A percentile compares a stretch with the other conserved stretches of the same genome.
phyloP scores from a whole-genome alignment of 306 rosid genomes.

The Rosa rugosa region DNA sequence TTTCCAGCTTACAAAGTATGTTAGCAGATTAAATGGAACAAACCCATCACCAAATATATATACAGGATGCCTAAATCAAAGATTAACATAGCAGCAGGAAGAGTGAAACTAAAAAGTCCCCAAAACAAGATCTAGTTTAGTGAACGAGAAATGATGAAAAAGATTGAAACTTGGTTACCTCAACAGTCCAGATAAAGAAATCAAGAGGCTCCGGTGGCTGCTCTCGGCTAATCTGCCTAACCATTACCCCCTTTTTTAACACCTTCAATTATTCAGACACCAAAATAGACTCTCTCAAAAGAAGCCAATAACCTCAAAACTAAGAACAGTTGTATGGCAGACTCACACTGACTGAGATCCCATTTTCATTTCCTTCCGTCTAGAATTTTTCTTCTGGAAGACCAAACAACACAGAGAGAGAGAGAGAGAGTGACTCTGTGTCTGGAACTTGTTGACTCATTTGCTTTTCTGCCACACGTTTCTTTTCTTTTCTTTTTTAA shows the following conservation, averaged over 20 bases:
- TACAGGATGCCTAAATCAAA: too few species aligned
- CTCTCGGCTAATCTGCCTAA: constrained; percentile 71
- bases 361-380: too few species aligned
- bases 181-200: constrained; percentile 99
- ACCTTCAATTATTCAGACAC: constrained; percentile 7
- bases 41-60: neutral
- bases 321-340: neutral
- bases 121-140: constrained; percentile 17
- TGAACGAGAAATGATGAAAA: neutral
- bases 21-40: neutral
- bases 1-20: neutral
- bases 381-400: too few species aligned
- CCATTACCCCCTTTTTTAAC: constrained; percentile 31
- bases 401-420: too few species aligned
- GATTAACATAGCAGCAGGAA: neutral
- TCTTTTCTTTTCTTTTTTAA: neutral
- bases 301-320: neutral
- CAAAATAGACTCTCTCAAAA: neutral
- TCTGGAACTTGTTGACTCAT: neutral
- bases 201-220: constrained; percentile 95
- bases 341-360: neutral
- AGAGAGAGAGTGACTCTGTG: too few species aligned
- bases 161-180: constrained; percentile 47
- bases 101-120: neutral
- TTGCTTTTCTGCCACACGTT: constrained; percentile 19